Evolutionary conservation across 495 filamentous ascomycete genomes (phyloP), one percentile per base, ranked within the genome.

Genomic region (Cladorrhinum samala): DNA sequence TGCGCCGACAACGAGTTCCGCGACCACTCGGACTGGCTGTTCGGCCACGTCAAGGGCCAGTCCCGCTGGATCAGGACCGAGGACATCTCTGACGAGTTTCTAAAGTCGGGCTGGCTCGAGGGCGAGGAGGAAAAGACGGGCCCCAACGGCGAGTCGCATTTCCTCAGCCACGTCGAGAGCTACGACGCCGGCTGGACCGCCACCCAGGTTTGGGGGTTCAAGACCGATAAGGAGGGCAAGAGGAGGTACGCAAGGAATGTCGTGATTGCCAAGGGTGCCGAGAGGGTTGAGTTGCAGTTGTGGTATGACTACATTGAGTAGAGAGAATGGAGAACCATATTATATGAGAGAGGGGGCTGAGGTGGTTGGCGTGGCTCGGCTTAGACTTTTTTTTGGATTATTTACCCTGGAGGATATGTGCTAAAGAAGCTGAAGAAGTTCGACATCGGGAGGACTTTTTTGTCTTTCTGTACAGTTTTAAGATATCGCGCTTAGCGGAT

Each of bases 1-100:
- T 78, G 65, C 24, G 72, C 92, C 1, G 88, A 96, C 76, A 83
- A 81, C 78, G 55, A 57, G 27, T 77, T 71, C 62, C 85, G 88
- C 54, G 77, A 81, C 39, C 89, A 93, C 71, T 68, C 67, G 21
- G 92, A 96, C 71, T 79, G 83, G 71, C 77, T 96, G 50, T 97
- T 96, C 64, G 92, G 93, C 18, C 70, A 69, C 11, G 70, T 95
- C 39, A 67, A 70, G 18, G 90, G 87, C 20, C 72, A 79, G 49
- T 79, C 75, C 23, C 75, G 80, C n/a, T 83, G 78, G 58, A 44
- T 83, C 47, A 54, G 37, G 8, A 19, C 65, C 7, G 58, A 19
- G 9, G 72, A 72, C 3, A 52, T 74, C 16, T 37, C 49, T 1
- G 76, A 80, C 44, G 70, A 62, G 9, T 81, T 70, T 40, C 62